Percentiles rank a stretch among this genome's conserved stretches.
phyloP scores from a whole-genome alignment of 78 protist species.

The Isochrysis galbana region DNA sequence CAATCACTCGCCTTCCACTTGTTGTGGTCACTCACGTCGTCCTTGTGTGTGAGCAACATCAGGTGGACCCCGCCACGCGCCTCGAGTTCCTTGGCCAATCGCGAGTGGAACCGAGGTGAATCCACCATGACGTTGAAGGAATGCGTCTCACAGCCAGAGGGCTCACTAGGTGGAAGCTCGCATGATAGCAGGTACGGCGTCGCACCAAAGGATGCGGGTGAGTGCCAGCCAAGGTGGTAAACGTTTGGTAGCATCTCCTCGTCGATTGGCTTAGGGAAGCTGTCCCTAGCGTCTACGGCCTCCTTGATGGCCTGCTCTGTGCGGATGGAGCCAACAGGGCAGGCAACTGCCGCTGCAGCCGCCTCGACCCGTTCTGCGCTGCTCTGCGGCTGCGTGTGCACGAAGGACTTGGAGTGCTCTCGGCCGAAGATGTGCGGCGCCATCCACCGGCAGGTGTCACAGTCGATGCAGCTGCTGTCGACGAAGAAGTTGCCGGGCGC shows the following conservation, averaged over 20 bases:
- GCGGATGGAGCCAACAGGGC: neutral
- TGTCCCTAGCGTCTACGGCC: neutral
- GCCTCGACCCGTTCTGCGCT: neutral
- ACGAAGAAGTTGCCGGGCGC: neutral
- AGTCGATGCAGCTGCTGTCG: conserved; percentile 3
- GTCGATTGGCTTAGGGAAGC: neutral
- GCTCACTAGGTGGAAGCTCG: too few relatives aligned
- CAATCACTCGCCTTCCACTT: too few relatives aligned
- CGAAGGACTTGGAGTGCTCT: neutral
- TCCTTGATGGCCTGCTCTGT: neutral
- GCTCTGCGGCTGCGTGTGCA: neutral
- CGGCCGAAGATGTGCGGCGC: neutral
- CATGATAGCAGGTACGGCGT: neutral
- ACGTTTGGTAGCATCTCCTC: neutral
- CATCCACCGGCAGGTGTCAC: neutral
- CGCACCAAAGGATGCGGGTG: neutral
- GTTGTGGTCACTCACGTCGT: neutral
- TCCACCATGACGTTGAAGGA: neutral
- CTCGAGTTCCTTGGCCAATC: neutral
- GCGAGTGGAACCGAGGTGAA: neutral
- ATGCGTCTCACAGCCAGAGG: too few relatives aligned
- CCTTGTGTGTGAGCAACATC: neutral
- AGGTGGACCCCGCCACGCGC: neutral
- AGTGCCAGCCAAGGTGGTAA: neutral
- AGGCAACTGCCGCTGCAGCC: neutral